Evolutionary conservation across 2,329 filamentous ascomycete species (phyloP), one percentile per base, ranked within the genome.

Genomic region (Exophiala viscosa): DNA sequence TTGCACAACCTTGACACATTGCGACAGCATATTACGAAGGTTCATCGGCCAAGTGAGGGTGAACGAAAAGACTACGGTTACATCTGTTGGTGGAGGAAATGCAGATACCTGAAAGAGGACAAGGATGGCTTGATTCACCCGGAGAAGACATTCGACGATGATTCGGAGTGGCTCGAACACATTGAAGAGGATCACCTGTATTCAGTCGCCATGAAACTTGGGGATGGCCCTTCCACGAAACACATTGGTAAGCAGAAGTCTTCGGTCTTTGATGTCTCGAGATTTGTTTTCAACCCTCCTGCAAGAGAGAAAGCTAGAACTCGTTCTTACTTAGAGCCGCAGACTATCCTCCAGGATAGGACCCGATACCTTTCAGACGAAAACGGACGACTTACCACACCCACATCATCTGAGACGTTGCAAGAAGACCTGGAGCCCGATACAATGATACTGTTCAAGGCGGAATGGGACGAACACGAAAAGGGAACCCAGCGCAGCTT

Each of bases 1-100:
- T 68, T 86, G 4, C 83, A 86, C 65, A 86, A 85, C 59, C 65
- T 85, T 11, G 75, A 78, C 7, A 80, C 78, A 0, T 68, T 86
- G 5, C 76, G 76, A 55, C 80, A 79, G 52, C 84, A 87, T 64
- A 66, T 84, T 5, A 64, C 72, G 46, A 84, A 82, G 60, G 66
- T 79, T 3, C 83, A 86, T 52, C 60, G 69, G 2, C 65, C 68
- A 2, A 17, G 39, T 45, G 56, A 62, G 13, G 49, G 57, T 10
- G 54, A 50, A 4, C 50, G 42, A 3, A 48, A 45, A 18, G 50
- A 55, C 15, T 50, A 48, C 2, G 56, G 34, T 5, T 59, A 54
- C 34, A 43, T 54, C 15, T 70, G 68, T 53, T 63, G 62, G 58
- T 70, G 68, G 68, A 62, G 67, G 39, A 62, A 59, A 17, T 71